Evolutionary conservation across 805 yeast genomes (phyloP).

Genomic region (Maudiozyma barnettii): DNA sequence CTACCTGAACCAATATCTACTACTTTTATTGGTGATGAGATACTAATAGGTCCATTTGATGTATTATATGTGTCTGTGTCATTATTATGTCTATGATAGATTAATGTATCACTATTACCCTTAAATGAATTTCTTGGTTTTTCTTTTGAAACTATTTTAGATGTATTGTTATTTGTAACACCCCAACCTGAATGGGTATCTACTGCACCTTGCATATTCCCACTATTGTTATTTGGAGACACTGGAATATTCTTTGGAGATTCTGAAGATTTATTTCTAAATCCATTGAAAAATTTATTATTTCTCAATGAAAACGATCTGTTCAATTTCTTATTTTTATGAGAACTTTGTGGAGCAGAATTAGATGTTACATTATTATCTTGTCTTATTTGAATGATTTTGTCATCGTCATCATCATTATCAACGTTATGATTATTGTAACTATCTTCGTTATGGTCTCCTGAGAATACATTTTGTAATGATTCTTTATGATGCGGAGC

Average conservation of each 20-base stretch:
- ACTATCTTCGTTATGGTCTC: background rate
- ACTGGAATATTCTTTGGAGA: background rate
- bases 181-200: constrained; percentile 32
- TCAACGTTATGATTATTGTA: no score
- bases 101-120: constrained; percentile 25
- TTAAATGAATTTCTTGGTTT: constrained; percentile 7
- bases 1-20: background rate
- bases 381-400: background rate
- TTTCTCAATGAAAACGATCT: constrained; percentile 30
- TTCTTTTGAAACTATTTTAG: background rate
- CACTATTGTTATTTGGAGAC: background rate
- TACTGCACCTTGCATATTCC: background rate
- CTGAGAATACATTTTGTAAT: background rate
- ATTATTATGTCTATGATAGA: constrained; percentile 6
- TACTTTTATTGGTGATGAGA: background rate
- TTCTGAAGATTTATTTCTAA: constrained; percentile 9
- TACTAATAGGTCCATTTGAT: background rate
- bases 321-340: constrained; percentile 11
- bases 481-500: background rate
- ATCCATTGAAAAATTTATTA: constrained; percentile 18
- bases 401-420: background rate
- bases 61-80: background rate
- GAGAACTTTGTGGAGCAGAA: background rate
- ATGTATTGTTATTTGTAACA: constrained; percentile 7
- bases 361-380: background rate